Conservation (phyloP, 2,329 filamentous ascomycete genomes). For the Diplodia corticola region DNA sequence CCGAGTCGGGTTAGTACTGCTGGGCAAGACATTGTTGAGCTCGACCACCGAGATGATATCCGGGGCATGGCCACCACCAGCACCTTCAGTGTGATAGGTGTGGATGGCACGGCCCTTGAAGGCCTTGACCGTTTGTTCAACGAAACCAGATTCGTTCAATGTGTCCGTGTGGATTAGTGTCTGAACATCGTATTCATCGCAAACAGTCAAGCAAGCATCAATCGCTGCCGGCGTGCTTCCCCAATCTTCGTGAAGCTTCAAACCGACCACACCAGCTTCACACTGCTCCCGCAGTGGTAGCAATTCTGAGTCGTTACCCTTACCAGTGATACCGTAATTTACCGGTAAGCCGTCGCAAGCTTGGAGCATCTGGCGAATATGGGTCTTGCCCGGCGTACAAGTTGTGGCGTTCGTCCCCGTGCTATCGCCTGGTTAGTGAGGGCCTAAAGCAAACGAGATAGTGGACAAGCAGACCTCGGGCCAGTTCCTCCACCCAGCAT, state of each 20-base stretch:
- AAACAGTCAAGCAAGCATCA: constrained; percentile 75
- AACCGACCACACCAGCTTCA: constrained; percentile 78
- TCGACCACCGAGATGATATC: constrained; percentile 96
- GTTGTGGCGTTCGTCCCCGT: constrained; percentile 91
- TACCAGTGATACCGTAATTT: constrained; percentile 88
- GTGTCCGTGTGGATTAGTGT: constrained; percentile 92
- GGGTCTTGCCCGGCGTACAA: constrained; percentile 81
- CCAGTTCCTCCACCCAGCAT: constrained; percentile 89
- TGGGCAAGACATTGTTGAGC: constrained; percentile 82
- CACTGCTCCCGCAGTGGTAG: constrained; percentile 75
- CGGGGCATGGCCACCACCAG: constrained; percentile 89
- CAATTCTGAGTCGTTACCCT: constrained; percentile 81
- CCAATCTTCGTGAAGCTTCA: constrained; percentile 98
- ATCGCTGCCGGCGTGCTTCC: constrained; percentile 88
- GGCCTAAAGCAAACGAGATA: neutral
- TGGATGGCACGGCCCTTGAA: constrained; percentile 88
- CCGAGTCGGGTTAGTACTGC: constrained; percentile 87
- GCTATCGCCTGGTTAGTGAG: constrained; percentile 46
- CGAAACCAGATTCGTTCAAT: constrained; percentile 95
- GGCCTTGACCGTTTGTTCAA: constrained; percentile 83
- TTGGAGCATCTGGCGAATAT: constrained; percentile 87
- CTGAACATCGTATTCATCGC: constrained; percentile 89
- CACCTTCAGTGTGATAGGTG: constrained; percentile 95
- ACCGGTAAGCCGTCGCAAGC: constrained; percentile 78
- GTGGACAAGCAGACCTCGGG: constrained; percentile 62